A percentile compares a stretch with the other conserved stretches of the same genome.
phyloP scores from a whole-genome alignment of 495 filamentous ascomycete genomes.

The Tuber borchii region DNA sequence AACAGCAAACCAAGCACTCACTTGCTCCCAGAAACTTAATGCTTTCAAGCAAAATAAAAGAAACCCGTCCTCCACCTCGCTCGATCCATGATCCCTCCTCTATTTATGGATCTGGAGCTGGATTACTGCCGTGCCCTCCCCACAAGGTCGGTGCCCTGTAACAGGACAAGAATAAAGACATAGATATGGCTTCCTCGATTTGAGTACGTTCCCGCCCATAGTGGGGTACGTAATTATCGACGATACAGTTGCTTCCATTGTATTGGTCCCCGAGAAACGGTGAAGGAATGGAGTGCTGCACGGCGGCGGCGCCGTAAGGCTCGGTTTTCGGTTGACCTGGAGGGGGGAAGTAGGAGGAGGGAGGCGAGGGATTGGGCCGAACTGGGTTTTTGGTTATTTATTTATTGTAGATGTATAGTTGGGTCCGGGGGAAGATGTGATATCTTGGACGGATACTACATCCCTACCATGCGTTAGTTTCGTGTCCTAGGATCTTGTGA shows the following conservation, averaged over 20 bases:
- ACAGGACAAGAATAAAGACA: slow-evolving; percentile 31
- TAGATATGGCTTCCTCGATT: slow-evolving; percentile 30
- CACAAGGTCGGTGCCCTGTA: slow-evolving; percentile 1
- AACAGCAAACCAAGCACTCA: background rate
- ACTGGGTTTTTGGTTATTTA: background rate
- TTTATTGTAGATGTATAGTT: background rate
- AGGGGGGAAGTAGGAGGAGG: background rate
- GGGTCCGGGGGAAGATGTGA: background rate
- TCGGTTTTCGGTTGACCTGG: background rate
- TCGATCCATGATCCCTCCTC: slow-evolving; percentile 33
- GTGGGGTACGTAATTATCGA: slow-evolving; percentile 37
- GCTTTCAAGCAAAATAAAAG: background rate
- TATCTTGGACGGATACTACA: background rate
- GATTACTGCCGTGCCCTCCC: slow-evolving; percentile 21
- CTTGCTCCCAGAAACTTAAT: background rate
- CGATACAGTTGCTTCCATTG: slow-evolving; percentile 20
- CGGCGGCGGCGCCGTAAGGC: background rate
- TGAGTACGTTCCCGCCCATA: slow-evolving; percentile 38
- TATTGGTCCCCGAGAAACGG: background rate
- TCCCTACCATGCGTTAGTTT: background rate
- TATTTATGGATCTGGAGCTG: slow-evolving; percentile 39
- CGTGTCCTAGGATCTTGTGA: background rate
- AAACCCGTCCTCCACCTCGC: slow-evolving; percentile 38
- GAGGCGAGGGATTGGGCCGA: background rate
- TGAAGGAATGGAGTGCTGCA: background rate